phyloP scores from a whole-genome alignment of 2,329 filamentous ascomycete genomes.

The Trichoderma citrinoviride region DNA sequence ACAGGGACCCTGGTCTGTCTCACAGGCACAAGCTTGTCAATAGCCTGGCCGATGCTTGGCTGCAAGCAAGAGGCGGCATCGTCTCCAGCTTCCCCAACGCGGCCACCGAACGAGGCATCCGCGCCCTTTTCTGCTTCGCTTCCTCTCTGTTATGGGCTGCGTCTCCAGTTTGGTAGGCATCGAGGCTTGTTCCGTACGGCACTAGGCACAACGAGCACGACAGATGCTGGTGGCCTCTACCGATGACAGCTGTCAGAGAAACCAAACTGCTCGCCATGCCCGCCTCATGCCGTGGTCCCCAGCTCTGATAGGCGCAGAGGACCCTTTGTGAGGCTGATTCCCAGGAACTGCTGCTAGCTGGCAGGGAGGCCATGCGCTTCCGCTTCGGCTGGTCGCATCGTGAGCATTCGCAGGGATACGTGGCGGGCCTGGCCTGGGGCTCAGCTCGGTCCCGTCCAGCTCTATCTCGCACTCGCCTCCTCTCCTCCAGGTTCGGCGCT shows the following conservation, averaged over 20 bases:
- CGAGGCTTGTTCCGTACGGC: background rate
- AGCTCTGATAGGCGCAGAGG: conserved; percentile 32
- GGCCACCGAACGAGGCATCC: background rate
- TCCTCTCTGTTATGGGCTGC: background rate
- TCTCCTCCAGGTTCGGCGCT: background rate
- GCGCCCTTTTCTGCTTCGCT: background rate
- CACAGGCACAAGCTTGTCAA: background rate
- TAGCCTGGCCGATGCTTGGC: background rate
- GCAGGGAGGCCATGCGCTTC: conserved; percentile 4
- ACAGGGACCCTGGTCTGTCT: background rate
- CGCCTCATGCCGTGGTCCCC: conserved; percentile 31
- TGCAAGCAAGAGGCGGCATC: background rate
- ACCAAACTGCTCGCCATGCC: no score
- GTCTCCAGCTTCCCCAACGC: background rate
- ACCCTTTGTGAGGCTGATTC: background rate
- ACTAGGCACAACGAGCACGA: background rate
- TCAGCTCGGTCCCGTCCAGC: background rate
- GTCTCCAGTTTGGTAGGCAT: background rate
- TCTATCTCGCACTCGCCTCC: background rate
- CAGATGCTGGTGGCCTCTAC: background rate
- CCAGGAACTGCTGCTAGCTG: background rate
- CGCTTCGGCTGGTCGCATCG: conserved; percentile 20
- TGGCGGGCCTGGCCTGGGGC: background rate
- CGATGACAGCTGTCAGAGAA: background rate
- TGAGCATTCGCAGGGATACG: background rate